A percentile compares a stretch with the other conserved stretches of the same genome.
Evolutionary conservation across 805 yeast species (phyloP).

Genomic region (Yamadazyma kitorensis): DNA sequence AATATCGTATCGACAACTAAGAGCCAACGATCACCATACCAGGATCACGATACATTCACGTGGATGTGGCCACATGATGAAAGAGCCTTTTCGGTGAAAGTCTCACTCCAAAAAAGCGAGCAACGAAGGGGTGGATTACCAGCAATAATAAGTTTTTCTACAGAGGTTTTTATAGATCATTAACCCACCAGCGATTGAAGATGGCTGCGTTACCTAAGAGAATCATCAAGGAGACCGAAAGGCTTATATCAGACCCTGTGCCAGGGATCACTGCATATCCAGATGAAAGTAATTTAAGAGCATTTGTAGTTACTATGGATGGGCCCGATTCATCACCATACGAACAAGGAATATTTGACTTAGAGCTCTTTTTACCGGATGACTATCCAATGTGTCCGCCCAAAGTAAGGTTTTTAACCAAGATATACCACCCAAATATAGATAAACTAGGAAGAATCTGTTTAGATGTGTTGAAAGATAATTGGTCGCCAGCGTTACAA

Average conservation of each 20-base stretch:
- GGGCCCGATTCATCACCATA: constrained; percentile 94
- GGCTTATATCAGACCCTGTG: constrained; percentile 89
- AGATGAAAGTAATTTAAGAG: constrained; percentile 89
- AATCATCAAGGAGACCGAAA: constrained; percentile 94
- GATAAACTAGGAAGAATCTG: constrained; percentile 95
- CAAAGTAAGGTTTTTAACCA: constrained; percentile 88
- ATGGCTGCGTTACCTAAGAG: constrained; percentile 80
- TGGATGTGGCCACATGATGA: too few relatives aligned
- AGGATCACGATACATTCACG: too few relatives aligned
- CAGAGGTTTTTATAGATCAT: too few relatives aligned
- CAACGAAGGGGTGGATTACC: too few relatives aligned
- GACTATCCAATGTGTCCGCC: constrained; percentile 99
- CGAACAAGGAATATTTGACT: constrained; percentile 71
- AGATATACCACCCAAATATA: constrained; percentile 94
- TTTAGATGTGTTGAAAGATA: constrained; percentile 87
- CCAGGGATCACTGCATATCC: constrained; percentile 94
- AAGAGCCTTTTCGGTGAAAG: too few relatives aligned
- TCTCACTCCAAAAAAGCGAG: too few relatives aligned
- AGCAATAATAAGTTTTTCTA: too few relatives aligned
- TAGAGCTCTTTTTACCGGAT: constrained; percentile 89
- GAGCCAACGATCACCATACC: too few relatives aligned
- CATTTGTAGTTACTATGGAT: constrained; percentile 86
- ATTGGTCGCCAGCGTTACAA: constrained; percentile 98
- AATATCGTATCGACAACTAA: too few relatives aligned
- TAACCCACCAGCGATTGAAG: constrained; percentile 1